Percentiles rank a stretch among this genome's conserved stretches.
Conservation (phyloP, 108 stramenopile genomes). For the Conticribra weissflogii region DNA sequence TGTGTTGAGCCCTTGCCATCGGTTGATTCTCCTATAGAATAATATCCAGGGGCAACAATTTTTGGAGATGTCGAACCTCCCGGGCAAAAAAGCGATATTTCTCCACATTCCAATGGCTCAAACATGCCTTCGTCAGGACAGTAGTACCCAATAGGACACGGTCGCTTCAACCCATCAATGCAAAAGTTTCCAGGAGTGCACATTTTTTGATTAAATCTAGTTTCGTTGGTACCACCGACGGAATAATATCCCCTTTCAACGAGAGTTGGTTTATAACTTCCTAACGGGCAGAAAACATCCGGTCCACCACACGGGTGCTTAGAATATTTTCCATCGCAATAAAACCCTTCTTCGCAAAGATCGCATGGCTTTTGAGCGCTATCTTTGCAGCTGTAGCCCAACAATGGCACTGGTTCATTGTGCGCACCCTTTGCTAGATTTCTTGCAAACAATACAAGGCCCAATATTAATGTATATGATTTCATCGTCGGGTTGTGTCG, state of each 20-base stretch:
- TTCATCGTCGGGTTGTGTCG: background rate
- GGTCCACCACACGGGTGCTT: constrained; percentile 28
- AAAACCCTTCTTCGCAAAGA: constrained; percentile 29
- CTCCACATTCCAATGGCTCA: constrained; percentile 26
- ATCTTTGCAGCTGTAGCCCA: constrained; percentile 40
- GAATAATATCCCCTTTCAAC: constrained; percentile 33
- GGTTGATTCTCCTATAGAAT: constrained; percentile 22
- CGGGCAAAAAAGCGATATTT: constrained; percentile 22
- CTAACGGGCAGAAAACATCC: constrained; percentile 28
- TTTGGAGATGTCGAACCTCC: constrained; percentile 32
- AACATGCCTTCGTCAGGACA: constrained; percentile 28
- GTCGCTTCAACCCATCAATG: constrained; percentile 17
- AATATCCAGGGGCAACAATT: constrained; percentile 28
- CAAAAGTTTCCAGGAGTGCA: constrained; percentile 32
- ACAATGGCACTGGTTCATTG: constrained; percentile 19
- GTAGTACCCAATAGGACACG: constrained; percentile 28
- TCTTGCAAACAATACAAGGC: background rate
- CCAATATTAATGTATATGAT: background rate
- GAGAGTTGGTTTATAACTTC: constrained; percentile 26
- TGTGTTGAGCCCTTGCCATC: too few species aligned
- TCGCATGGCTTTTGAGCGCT: constrained; percentile 37
- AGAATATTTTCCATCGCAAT: constrained; percentile 21
- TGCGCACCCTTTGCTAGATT: background rate
- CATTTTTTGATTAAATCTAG: constrained; percentile 12
- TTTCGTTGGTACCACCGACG: constrained; percentile 4